Base-by-base conservation (phyloP, 1,139 yeast genomes). In the Geotrichum histeridarum region DNA sequence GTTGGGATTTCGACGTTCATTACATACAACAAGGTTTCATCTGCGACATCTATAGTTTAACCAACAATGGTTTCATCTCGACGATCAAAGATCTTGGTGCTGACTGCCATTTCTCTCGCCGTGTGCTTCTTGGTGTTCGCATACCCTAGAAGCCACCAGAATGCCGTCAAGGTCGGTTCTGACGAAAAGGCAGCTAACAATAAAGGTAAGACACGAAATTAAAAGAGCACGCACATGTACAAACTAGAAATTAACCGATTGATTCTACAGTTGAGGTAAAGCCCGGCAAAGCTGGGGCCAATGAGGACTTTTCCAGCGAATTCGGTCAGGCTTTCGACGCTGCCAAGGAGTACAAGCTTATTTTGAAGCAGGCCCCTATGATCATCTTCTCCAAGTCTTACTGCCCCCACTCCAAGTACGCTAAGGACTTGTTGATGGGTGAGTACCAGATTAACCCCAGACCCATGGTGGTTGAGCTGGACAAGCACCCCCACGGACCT, bases 381-480 rank as follows among this genome's bases (percentile, higher is more conserved):
- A 72, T 73, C 44, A 70, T 73, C 42, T 73, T 73, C 59, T 72
- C 77, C n/a, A 73, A 73, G 54, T 66, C 73, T 4, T 70, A 82
- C 38, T 58, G 72, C 61, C 96, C 96, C 38, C 88, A 75, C 69
- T 86, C 95, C 31, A 80, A 78, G 65, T 76, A 74, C 51, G 78
- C 90, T 62, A 93, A 91, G 73, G 76, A 78, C 36, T 73, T 90
- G 46, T 74, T 93, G 53, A 69, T 71, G 30, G 80, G 79, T 27
- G 79, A 81, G 61, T 90, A 88, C 71, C 78, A 78, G 55, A 81
- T 93, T 57, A 76, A 79, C 1, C 99, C 98, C 2, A 73, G 75
- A 42, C 91, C 89, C 5, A 67, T 76, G 12, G 77, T 87, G 48
- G 89, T 91, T 31, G 98, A 93, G 67, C 77, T 93, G 54, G 98